Conservation (phyloP, 1,284 basidiomycete genomes). For the Cutaneotrichosporon curvatum region DNA sequence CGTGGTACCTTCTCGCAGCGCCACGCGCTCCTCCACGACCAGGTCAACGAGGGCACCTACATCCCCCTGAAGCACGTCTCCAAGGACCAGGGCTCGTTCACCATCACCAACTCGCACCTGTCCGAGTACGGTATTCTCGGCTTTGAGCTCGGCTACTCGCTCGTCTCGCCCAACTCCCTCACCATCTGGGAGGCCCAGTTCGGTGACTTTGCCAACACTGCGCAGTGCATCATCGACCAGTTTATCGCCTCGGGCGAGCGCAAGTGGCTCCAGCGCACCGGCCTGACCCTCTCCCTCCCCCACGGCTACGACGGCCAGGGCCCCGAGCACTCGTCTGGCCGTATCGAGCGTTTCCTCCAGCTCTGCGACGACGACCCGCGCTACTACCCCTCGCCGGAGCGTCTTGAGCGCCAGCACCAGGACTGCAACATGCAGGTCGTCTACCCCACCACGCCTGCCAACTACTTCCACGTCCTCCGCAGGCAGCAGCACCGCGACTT, state of each 20-base stretch:
- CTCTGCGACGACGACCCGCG: slow-evolving; percentile 96
- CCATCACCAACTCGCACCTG: slow-evolving; percentile 93
- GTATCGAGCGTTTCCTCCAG: slow-evolving; percentile 95
- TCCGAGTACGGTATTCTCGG: slow-evolving; percentile 94
- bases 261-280: slow-evolving; percentile 96
- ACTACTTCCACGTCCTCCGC: slow-evolving; percentile 93
- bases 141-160: slow-evolving; percentile 97
- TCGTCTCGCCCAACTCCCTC: slow-evolving; percentile 87
- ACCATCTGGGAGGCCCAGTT: slow-evolving; percentile 99
- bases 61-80: slow-evolving; percentile 82
- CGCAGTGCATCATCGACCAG: slow-evolving; percentile 97
- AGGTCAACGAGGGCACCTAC: slow-evolving; percentile 84
- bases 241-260: slow-evolving; percentile 96
- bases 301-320: slow-evolving; percentile 99
- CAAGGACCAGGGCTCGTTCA: slow-evolving; percentile 80
- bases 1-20: slow-evolving; percentile 99
- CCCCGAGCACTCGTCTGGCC: slow-evolving; percentile 94
- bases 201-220: slow-evolving; percentile 95
- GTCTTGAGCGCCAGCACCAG: slow-evolving; percentile 91
- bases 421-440: slow-evolving; percentile 99
- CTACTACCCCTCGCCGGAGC: slow-evolving; percentile 78
- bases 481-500: slow-evolving; percentile 93
- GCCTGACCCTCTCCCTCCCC: slow-evolving; percentile 83
- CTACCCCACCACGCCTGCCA: slow-evolving; percentile 88
- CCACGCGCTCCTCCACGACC: slow-evolving; percentile 95